phyloP scores from a whole-genome alignment of 176 grass and related monocot species.

The Raddia distichophylla region DNA sequence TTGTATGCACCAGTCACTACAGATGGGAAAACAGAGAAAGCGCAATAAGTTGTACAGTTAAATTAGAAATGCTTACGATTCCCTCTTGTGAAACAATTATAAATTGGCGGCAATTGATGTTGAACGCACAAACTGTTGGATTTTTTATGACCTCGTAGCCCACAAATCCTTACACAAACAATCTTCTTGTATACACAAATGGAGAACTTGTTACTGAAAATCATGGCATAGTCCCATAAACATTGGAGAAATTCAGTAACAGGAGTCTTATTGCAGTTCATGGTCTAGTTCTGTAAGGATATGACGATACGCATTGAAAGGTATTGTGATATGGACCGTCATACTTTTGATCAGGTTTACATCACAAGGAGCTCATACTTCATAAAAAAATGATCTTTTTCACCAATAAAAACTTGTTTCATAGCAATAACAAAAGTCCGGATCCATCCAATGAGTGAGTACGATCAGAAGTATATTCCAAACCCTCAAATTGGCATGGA shows the following conservation, averaged over 20 bases:
- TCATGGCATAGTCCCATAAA: neutral
- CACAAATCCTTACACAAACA: neutral
- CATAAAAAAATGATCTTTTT: neutral
- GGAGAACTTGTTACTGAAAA: neutral
- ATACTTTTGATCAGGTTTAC: too few species aligned
- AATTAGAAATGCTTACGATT: slow-evolving; percentile 22
- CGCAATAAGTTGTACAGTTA: slow-evolving; percentile 15
- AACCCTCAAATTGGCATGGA: slow-evolving; percentile 20
- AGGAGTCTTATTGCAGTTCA: neutral
- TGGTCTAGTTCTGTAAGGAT: neutral
- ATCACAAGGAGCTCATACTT: too few species aligned
- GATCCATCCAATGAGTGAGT: too few species aligned
- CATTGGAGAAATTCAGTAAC: slow-evolving; percentile 13
- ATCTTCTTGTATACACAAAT: neutral
- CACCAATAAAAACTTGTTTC: neutral
- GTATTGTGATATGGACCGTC: neutral
- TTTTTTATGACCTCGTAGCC: too few species aligned
- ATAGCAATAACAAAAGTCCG: too few species aligned
- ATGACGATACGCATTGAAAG: neutral
- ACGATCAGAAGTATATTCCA: neutral
- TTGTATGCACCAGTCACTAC: slow-evolving; percentile 88
- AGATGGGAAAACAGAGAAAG: slow-evolving; percentile 25
- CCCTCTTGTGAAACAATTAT: neutral
- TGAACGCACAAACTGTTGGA: neutral
- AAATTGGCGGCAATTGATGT: neutral